A percentile compares a stretch with the other conserved stretches of the same genome.
Conservation (phyloP, 768 basidiomycete genomes). For the Pilatotrama ljubarskyi region DNA sequence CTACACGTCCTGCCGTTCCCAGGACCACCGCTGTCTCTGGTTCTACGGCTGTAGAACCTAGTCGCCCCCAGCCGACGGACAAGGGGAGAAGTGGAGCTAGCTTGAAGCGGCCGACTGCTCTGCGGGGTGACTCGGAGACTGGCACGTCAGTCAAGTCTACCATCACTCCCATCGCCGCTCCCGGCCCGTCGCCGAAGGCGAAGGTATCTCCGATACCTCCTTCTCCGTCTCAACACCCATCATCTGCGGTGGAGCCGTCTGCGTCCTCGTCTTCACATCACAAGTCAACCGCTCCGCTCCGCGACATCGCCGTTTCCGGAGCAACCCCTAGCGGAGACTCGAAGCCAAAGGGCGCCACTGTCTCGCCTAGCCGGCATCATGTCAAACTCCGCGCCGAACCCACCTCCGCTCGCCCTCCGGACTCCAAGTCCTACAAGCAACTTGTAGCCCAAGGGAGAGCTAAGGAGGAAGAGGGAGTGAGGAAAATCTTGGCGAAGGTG, state of each 20-base stretch:
- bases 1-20: neutral
- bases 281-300: neutral
- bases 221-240: neutral
- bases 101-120: neutral
- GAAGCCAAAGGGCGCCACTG: no score
- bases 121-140: neutral
- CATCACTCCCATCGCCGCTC: neutral
- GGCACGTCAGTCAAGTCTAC: neutral
- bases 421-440: neutral
- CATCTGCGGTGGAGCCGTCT: neutral
- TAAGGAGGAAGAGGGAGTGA: neutral
- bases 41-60: neutral
- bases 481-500: neutral
- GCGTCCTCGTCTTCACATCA: neutral
- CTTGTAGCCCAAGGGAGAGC: neutral
- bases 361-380: no score
- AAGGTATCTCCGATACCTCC: neutral
- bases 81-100: neutral
- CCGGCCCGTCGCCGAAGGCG: neutral
- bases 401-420: no score
- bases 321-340: no score
- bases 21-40: neutral
- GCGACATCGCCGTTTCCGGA: no score
- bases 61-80: no score
- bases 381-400: no score